Percentiles rank a stretch among this genome's conserved stretches.
These are phyloP conservation scores for Fusarium caatingaense DNA, from an alignment of 2,329 filamentous ascomycete genomes.

Conservation along the genomic window DNA sequence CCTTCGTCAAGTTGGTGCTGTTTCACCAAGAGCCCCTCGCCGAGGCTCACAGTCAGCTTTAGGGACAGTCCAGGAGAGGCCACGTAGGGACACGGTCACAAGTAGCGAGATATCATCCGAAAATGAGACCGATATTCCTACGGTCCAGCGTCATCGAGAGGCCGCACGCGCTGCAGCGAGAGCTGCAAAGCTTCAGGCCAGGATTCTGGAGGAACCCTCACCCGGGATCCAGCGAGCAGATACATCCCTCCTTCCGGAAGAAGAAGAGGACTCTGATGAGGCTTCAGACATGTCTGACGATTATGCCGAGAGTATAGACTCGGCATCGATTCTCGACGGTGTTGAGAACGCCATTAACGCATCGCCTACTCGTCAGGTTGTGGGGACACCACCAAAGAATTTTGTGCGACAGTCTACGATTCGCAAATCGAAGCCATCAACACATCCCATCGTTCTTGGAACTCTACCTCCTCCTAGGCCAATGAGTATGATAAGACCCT, in stretches of 20 bases:
- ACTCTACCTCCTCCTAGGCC: conserved; percentile 78
- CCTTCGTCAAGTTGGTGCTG: conserved; percentile 63
- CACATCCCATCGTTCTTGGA: conserved; percentile 68
- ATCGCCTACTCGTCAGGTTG: conserved; percentile 67
- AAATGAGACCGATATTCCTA: conserved; percentile 77
- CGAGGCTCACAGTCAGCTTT: conserved; percentile 78
- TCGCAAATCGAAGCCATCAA: conserved; percentile 68
- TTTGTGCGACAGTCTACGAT: conserved; percentile 72
- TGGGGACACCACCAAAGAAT: conserved; percentile 72
- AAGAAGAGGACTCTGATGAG: conserved; percentile 71
- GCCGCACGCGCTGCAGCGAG: conserved; percentile 67
- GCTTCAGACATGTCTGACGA: conserved; percentile 72
- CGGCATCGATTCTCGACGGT: conserved; percentile 75
- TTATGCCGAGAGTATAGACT: conserved; percentile 76
- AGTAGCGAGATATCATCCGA: conserved; percentile 87
- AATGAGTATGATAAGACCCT: conserved; percentile 69
- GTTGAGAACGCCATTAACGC: conserved; percentile 68
- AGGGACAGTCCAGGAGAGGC: conserved; percentile 75
- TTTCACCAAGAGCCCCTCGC: conserved; percentile 63
- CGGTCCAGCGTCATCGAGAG: conserved; percentile 72
- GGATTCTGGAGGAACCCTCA: conserved; percentile 54
- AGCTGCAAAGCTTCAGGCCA: conserved; percentile 52
- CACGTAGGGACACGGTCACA: conserved; percentile 79
- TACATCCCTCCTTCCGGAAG: conserved; percentile 66
- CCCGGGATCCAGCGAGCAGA: conserved; percentile 57